Conservation (phyloP, 169 alveolate genomes). For the Cryptosporidium tyzzeri region DNA sequence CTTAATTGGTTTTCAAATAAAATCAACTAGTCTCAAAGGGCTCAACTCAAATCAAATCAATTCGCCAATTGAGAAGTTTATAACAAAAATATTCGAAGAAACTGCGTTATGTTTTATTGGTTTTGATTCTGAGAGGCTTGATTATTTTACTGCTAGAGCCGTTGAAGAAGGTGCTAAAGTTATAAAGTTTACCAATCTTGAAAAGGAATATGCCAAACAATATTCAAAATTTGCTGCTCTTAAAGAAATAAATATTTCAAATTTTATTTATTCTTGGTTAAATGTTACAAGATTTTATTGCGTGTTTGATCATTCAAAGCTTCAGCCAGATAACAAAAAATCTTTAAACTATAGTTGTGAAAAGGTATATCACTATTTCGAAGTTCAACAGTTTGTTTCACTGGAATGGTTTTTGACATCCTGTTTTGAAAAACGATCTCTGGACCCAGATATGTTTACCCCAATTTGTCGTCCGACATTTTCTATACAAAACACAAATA, state of each 20-base stretch:
- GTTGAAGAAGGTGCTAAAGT: conserved; percentile 71
- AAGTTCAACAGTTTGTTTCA: conserved; percentile 41
- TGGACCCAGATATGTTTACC: conserved; percentile 68
- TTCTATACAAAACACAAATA: neutral
- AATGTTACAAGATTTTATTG: conserved; percentile 58
- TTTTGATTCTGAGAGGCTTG: conserved; percentile 62
- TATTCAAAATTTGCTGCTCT: neutral
- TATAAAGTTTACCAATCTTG: neutral
- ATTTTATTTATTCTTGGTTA: conserved; percentile 56
- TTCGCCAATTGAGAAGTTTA: neutral
- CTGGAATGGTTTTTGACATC: conserved; percentile 69
- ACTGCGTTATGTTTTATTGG: conserved; percentile 66
- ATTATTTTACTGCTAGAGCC: conserved; percentile 58
- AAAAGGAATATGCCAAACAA: conserved; percentile 25
- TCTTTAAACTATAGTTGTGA: neutral
- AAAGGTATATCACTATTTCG: neutral
- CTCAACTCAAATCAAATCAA: neutral
- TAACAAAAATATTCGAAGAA: conserved; percentile 43
- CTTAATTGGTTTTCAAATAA: neutral
- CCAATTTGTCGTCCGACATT: conserved; percentile 50
- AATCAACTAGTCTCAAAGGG: neutral
- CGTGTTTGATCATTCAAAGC: conserved; percentile 11
- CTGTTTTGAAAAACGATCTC: conserved; percentile 58
- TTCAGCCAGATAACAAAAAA: neutral
- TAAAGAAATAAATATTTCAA: conserved; percentile 12